These are phyloP conservation scores for Wallacemonas sp. DNA, from an alignment of 208 protist genomes.

Conservation along the genomic window DNA sequence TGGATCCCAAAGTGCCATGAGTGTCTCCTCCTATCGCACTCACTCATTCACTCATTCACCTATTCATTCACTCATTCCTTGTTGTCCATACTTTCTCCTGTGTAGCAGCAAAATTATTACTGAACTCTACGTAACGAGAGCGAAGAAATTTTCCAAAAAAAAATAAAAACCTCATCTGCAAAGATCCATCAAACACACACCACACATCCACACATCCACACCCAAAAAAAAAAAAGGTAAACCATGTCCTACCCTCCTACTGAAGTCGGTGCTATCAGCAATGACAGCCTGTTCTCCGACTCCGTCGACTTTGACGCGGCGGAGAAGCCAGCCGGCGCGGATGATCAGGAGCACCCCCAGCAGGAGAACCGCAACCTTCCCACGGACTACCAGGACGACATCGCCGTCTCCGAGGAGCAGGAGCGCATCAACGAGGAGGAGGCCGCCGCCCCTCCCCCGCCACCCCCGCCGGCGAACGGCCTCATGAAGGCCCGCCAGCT, in stretches of 20 bases:
- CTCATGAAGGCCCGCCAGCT: conserved; percentile 66
- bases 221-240: conserved; percentile 11
- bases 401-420: conserved; percentile 10
- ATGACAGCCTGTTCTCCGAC: conserved; percentile 73
- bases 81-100: too few species aligned
- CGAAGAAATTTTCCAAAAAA: conserved; percentile 14
- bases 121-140: conserved; percentile 16
- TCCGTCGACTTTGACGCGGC: conserved; percentile 62
- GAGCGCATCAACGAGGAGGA: conserved; percentile 24
- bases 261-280: conserved; percentile 58
- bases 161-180: too few species aligned
- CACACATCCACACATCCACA: too few species aligned
- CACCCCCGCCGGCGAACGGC: conserved; percentile 26
- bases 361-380: conserved; percentile 5
- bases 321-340: conserved; percentile 46
- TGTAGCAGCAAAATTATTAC: not conserved
- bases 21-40: too few species aligned
- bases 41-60: too few species aligned
- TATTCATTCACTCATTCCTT: too few species aligned
- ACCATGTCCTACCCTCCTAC: conserved; percentile 61
- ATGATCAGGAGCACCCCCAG: not conserved
- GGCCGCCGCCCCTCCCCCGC: conserved; percentile 17
- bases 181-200: not conserved
- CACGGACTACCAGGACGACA: conserved; percentile 17
- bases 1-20: too few species aligned